Evolutionary conservation across 352 stramenopile genomes (phyloP).

Genomic region (Globisporangium emineosum): DNA sequence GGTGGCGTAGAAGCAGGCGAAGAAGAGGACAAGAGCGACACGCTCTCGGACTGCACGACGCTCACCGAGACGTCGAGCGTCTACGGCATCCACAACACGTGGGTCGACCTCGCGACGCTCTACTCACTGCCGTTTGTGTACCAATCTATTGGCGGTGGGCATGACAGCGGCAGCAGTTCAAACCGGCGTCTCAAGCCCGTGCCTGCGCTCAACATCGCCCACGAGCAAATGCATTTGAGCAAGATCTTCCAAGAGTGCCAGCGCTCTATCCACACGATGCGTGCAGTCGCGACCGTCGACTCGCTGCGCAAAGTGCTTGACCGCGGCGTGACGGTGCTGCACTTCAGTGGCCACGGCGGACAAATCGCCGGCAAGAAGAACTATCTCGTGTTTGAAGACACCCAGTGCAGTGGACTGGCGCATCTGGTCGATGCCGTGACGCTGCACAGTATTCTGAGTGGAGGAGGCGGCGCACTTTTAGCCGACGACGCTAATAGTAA

Average conservation of each 20-base stretch:
- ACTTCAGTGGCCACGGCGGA: slow-evolving; percentile 77
- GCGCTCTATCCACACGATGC: slow-evolving; percentile 74
- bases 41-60: slow-evolving; percentile 70
- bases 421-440: slow-evolving; percentile 68
- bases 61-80: slow-evolving; percentile 69
- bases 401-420: slow-evolving; percentile 53
- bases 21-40: slow-evolving; percentile 75
- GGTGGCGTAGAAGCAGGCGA: slow-evolving; percentile 14
- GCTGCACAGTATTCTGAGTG: slow-evolving; percentile 52
- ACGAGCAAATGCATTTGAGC: slow-evolving; percentile 62
- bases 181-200: slow-evolving; percentile 52
- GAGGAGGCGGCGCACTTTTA: slow-evolving; percentile 19
- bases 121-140: slow-evolving; percentile 75
- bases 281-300: slow-evolving; percentile 64
- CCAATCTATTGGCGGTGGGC: slow-evolving; percentile 20
- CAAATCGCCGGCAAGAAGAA: slow-evolving; percentile 60
- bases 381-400: slow-evolving; percentile 78
- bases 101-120: slow-evolving; percentile 74
- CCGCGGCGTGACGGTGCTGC: slow-evolving; percentile 66
- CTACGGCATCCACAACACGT: slow-evolving; percentile 76
- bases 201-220: slow-evolving; percentile 59
- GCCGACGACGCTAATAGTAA: slow-evolving; percentile 17
- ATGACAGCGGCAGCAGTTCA: slow-evolving; percentile 6
- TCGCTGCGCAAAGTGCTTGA: slow-evolving; percentile 75
- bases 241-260: slow-evolving; percentile 79